These are phyloP conservation scores for Fusarium napiforme DNA, from an alignment of 2,329 filamentous ascomycete genomes.

Conservation along the genomic window DNA sequence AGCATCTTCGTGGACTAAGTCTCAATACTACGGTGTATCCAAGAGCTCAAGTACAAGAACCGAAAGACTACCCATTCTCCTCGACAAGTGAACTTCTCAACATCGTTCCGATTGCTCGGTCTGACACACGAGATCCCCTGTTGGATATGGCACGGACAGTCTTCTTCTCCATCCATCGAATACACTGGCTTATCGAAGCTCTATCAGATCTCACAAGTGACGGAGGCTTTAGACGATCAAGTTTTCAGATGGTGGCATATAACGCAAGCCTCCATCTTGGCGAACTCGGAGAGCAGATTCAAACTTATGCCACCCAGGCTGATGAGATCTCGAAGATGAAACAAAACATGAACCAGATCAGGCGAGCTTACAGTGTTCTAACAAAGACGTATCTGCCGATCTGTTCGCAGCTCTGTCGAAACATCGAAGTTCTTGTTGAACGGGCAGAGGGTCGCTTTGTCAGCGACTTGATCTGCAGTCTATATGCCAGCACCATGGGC, in stretches of 20 bases:
- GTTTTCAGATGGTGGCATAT: background rate
- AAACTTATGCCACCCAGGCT: background rate
- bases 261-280: background rate
- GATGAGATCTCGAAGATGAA: background rate
- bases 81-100: background rate
- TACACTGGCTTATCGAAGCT: background rate
- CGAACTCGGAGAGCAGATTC: background rate
- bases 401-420: background rate
- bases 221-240: background rate
- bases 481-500: background rate
- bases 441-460: background rate
- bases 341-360: background rate
- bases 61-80: rapidly evolving
- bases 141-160: background rate
- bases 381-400: background rate
- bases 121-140: background rate
- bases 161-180: background rate
- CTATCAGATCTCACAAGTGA: background rate
- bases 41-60: background rate
- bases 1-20: background rate
- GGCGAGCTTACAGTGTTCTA: background rate
- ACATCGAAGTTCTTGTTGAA: background rate
- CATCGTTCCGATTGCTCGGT: background rate
- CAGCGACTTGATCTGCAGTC: background rate
- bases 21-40: background rate